Conservation (phyloP, 179 eudicot genomes). For the Sideroxylon spinosum region DNA sequence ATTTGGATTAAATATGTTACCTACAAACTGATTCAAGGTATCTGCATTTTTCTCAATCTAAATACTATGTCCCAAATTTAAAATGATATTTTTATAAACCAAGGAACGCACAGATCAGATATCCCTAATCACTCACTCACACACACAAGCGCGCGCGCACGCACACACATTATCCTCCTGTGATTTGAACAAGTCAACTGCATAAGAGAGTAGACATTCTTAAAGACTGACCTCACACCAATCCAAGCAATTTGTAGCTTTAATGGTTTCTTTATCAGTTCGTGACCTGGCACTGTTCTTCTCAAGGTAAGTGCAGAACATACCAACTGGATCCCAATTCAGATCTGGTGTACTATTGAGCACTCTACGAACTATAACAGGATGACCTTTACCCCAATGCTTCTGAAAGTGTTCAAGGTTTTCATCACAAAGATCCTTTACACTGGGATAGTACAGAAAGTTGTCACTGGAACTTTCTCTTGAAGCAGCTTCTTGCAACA, state of each 20-base stretch:
- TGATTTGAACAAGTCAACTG: not conserved
- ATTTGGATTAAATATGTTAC: not conserved
- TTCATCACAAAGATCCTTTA: slow-evolving; percentile 43
- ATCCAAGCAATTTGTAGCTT: slow-evolving; percentile 46
- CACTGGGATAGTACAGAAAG: slow-evolving; percentile 52
- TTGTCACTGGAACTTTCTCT: slow-evolving; percentile 49
- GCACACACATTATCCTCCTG: not conserved
- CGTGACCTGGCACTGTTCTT: slow-evolving; percentile 29
- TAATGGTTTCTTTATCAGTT: slow-evolving; percentile 28
- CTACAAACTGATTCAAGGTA: not conserved
- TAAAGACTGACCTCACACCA: slow-evolving; percentile 65
- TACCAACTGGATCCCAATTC: slow-evolving; percentile 73
- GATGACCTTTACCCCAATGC: slow-evolving; percentile 87
- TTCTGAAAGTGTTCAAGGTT: slow-evolving; percentile 67
- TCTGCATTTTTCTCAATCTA: not conserved
- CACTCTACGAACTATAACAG: slow-evolving; percentile 69
- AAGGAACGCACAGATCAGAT: not conserved
- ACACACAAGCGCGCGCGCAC: too few species aligned
- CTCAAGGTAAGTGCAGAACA: slow-evolving; percentile 71
- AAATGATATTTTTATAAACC: not conserved
- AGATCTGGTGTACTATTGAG: slow-evolving; percentile 33
- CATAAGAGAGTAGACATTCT: not conserved
- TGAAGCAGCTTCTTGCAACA: slow-evolving; percentile 41
- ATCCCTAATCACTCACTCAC: not conserved
- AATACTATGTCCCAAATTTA: not conserved